Base-by-base conservation (phyloP, 1,284 basidiomycete species). In the Boletus sp. region DNA sequence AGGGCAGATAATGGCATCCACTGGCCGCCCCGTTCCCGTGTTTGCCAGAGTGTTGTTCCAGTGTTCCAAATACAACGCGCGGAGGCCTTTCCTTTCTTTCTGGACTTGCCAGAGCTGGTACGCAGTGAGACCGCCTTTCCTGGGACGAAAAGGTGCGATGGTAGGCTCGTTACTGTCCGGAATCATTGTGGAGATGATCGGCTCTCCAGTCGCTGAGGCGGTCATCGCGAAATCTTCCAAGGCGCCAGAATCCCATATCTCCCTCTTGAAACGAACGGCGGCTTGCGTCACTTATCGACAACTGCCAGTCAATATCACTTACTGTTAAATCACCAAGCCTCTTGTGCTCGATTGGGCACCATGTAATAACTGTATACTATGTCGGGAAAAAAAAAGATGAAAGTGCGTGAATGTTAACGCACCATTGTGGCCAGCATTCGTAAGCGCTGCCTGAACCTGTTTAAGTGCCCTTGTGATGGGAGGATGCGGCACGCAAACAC, bases 341-440 rank as follows among this genome's bases (percentile, higher is more conserved):
- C 8, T 26, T 49, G 46, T 77, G 71, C 48, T 72, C 71, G 57
- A 73, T 70, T 33, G 75, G 72, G 39, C 71, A 65, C 69, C 67
- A 70, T n/a, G 67, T 60, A 19, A 70, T 60, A 22, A 70, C 69
- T 72, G 42, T 12, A 39, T 27, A 26, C 10, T 41, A 17, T 52
- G 32, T 58, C 33, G 32, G 25, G n/a, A 22, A 41, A 34, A 33
- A 22, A 16, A 2, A 17, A 1, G 14, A 39, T 3, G 19, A 48
- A 29, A 39, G 23, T 20, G 40, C 19, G 17, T 22, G 33, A 12
- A n/a, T n/a, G 6, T 44, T 54, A 40, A 10, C 50, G 22, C 44
- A 81, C 82, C 80, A 59, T 74, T 73, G 61, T 92, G 88, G 0
- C 89, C 88, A 7, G 82, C 82, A 4, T 68, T 72, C 27, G 76